phyloP scores from a whole-genome alignment of 2,329 filamentous ascomycete genomes.

The Cladophialophora chaetospira region DNA sequence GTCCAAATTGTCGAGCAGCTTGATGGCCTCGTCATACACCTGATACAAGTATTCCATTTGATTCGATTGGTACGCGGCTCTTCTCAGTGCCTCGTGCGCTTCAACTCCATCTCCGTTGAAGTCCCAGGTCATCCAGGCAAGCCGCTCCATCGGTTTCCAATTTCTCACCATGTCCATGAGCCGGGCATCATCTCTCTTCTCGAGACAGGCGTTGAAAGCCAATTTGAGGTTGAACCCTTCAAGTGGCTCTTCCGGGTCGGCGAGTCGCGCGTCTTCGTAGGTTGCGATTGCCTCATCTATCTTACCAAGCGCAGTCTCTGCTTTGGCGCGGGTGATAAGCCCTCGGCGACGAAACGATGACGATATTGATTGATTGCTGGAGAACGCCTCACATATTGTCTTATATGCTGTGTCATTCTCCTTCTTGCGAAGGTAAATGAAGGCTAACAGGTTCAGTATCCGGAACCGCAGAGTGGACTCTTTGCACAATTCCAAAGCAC shows the following conservation, averaged over 20 bases:
- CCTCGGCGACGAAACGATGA: neutral
- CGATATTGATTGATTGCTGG: neutral
- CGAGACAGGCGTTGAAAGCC: neutral
- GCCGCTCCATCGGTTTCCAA: conserved; percentile 5
- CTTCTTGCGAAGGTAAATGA: conserved; percentile 3
- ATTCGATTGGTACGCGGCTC: neutral
- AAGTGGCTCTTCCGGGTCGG: conserved; percentile 5
- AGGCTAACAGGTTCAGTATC: neutral
- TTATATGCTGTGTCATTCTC: neutral
- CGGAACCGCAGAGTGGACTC: neutral
- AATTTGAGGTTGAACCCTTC: conserved; percentile 1
- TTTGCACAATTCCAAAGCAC: neutral
- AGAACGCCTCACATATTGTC: neutral
- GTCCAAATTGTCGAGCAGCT: conserved; percentile 5
- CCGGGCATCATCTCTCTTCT: neutral
- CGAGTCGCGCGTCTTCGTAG: conserved; percentile 2
- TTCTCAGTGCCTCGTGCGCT: neutral
- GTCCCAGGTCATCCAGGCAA: conserved; percentile 11
- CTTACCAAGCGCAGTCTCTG: neutral
- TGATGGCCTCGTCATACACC: conserved; percentile 9
- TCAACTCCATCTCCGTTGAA: neutral
- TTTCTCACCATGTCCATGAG: neutral
- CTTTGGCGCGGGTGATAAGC: conserved; percentile 3
- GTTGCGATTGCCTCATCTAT: conserved; percentile 1
- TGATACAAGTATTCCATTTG: conserved; percentile 1